These are phyloP conservation scores for Chionographis japonica DNA, from an alignment of 106 monocot genomes.

Conservation along the genomic window DNA sequence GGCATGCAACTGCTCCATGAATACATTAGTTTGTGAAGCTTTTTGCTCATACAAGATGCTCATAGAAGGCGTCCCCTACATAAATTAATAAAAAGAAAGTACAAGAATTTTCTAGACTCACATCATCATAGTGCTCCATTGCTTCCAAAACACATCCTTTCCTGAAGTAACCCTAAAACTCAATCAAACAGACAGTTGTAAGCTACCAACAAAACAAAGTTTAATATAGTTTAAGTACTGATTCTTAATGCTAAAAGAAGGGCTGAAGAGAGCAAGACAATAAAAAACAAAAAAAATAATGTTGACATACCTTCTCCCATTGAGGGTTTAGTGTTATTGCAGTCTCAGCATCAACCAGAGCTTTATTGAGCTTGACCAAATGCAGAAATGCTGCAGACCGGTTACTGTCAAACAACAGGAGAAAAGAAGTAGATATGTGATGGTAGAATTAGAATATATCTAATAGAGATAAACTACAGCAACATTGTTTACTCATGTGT, in stretches of 20 bases:
- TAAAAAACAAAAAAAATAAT: conserved; percentile 2
- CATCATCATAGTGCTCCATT: conserved; percentile 89
- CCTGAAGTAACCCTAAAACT: conserved; percentile 81
- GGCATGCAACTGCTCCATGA: too few species aligned
- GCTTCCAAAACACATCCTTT: conserved; percentile 94
- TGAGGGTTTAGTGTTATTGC: conserved; percentile 76
- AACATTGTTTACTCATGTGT: neutral
- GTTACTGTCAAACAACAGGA: conserved; percentile 45
- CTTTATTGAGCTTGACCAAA: conserved; percentile 93
- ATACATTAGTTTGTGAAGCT: too few species aligned
- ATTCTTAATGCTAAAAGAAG: neutral
- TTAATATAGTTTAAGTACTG: neutral
- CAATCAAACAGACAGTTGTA: conserved; percentile 15
- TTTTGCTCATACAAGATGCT: too few species aligned
- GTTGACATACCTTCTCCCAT: conserved; percentile 80
- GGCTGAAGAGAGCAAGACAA: neutral
- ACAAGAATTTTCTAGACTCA: conserved; percentile 19
- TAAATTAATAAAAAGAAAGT: too few species aligned
- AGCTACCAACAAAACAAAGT: neutral
- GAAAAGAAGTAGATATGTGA: conserved; percentile 4
- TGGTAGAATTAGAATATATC: neutral
- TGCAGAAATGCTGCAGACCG: conserved; percentile 91
- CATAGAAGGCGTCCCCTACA: too few species aligned
- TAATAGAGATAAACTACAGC: neutral
- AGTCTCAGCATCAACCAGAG: conserved; percentile 87